Evolutionary conservation across 1,284 basidiomycete species (phyloP).

Genomic region (Moesziomyces antarcticus): DNA sequence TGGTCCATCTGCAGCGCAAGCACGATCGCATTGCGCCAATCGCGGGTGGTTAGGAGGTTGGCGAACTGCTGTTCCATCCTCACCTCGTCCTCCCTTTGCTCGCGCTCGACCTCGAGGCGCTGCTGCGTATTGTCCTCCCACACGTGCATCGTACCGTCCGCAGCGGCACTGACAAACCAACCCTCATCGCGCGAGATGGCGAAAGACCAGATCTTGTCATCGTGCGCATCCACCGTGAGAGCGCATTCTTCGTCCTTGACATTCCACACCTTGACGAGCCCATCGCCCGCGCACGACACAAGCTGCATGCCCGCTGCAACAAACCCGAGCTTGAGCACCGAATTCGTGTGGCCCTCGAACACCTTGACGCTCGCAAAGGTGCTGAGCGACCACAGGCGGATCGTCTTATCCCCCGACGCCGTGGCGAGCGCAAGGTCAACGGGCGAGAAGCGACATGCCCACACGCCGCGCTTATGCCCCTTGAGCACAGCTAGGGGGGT

Average conservation of each 20-base stretch:
- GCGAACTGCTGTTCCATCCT: slow-evolving; percentile 88
- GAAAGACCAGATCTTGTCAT: slow-evolving; percentile 92
- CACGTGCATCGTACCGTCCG: slow-evolving; percentile 90
- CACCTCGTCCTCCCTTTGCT: slow-evolving; percentile 46
- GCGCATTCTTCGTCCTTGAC: slow-evolving; percentile 83
- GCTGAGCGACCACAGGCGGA: slow-evolving; percentile 91
- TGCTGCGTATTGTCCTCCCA: slow-evolving; percentile 89
- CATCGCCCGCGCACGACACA: slow-evolving; percentile 89
- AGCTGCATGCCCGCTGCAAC: slow-evolving; percentile 85
- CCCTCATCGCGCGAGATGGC: slow-evolving; percentile 80
- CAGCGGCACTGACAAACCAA: slow-evolving; percentile 88
- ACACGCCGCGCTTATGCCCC: slow-evolving; percentile 96
- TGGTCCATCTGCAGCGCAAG: slow-evolving; percentile 92
- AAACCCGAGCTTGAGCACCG: slow-evolving; percentile 92
- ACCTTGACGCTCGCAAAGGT: slow-evolving; percentile 70
- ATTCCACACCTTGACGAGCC: slow-evolving; percentile 95
- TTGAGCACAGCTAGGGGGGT: slow-evolving; percentile 86
- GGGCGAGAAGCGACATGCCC: slow-evolving; percentile 88
- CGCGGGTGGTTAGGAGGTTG: slow-evolving; percentile 86
- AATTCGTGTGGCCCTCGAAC: slow-evolving; percentile 81
- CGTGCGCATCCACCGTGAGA: slow-evolving; percentile 91
- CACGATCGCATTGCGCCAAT: slow-evolving; percentile 90
- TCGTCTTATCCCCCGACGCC: slow-evolving; percentile 91
- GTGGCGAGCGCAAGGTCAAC: slow-evolving; percentile 88
- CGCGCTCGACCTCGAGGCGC: slow-evolving; percentile 69